Percentiles rank a stretch among this genome's conserved stretches.
Evolutionary conservation across 78 protist genomes (phyloP).

Genomic region (Dictyostelium purpureum): DNA sequence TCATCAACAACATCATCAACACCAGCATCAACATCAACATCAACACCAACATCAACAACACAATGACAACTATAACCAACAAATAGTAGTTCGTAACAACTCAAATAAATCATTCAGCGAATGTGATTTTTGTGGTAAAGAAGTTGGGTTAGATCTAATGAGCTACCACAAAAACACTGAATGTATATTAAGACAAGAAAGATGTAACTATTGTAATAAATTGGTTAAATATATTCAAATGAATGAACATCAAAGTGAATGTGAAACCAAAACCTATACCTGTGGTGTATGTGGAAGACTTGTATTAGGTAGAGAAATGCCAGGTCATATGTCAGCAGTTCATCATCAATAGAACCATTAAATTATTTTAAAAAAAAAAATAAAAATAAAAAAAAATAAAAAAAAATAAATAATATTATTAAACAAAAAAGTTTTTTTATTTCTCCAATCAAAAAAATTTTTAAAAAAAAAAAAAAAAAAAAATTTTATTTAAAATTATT

Average conservation of each 20-base stretch:
- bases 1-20: background rate
- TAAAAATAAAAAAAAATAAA: background rate
- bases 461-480: background rate
- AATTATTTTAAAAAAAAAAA: background rate
- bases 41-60: background rate
- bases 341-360: background rate
- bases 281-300: constrained; percentile 79
- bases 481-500: too few relatives aligned
- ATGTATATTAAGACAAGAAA: constrained; percentile 27
- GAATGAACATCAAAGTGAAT: constrained; percentile 21
- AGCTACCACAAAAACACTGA: constrained; percentile 51
- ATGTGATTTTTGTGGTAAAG: constrained; percentile 54
- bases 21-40: background rate
- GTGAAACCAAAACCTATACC: constrained; percentile 39
- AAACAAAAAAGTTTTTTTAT: background rate
- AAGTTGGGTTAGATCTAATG: background rate
- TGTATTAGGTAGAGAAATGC: constrained; percentile 22
- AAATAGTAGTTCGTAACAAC: background rate
- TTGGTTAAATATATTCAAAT: constrained; percentile 26
- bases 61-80: background rate
- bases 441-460: background rate
- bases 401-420: background rate
- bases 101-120: background rate
- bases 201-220: constrained; percentile 46
- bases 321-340: constrained; percentile 32